Evolutionary conservation across 495 filamentous ascomycete genomes (phyloP).

Genomic region (Daldinia concentrica): DNA sequence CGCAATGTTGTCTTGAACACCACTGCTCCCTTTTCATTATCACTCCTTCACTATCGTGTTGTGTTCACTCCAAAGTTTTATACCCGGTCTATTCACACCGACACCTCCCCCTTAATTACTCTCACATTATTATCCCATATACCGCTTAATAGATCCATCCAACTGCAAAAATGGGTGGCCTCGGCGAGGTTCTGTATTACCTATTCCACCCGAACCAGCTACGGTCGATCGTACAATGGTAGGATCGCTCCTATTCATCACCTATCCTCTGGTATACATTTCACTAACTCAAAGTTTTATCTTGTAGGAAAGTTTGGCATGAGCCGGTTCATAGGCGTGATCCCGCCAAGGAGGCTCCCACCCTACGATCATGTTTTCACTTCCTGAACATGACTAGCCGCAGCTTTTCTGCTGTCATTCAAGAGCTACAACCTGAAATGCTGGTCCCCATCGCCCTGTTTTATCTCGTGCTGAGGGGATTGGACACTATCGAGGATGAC

Average conservation of each 20-base stretch:
- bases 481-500: slow-evolving; percentile 98
- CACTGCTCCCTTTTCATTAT: not conserved
- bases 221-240: slow-evolving; percentile 94
- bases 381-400: slow-evolving; percentile 89
- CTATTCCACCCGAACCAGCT: slow-evolving; percentile 80
- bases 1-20: slow-evolving; percentile 16
- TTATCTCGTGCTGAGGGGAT: slow-evolving; percentile 87
- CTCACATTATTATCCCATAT: not conserved
- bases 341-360: slow-evolving; percentile 73
- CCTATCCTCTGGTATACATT: slow-evolving; percentile 14
- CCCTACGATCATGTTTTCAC: slow-evolving; percentile 81
- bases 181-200: slow-evolving; percentile 73
- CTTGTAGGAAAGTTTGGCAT: slow-evolving; percentile 91
- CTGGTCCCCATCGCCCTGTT: slow-evolving; percentile 91
- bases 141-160: not conserved
- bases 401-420: slow-evolving; percentile 92
- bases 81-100: not conserved
- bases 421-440: slow-evolving; percentile 93
- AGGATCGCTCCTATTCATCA: slow-evolving; percentile 32
- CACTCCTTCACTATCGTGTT: not conserved
- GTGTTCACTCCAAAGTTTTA: not conserved
- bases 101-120: slow-evolving; percentile 6
- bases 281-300: slow-evolving; percentile 20
- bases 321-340: slow-evolving; percentile 89
- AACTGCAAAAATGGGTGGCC: slow-evolving; percentile 53